Evolutionary conservation across 768 basidiomycete genomes (phyloP).

Genomic region (Lepiota venenata): DNA sequence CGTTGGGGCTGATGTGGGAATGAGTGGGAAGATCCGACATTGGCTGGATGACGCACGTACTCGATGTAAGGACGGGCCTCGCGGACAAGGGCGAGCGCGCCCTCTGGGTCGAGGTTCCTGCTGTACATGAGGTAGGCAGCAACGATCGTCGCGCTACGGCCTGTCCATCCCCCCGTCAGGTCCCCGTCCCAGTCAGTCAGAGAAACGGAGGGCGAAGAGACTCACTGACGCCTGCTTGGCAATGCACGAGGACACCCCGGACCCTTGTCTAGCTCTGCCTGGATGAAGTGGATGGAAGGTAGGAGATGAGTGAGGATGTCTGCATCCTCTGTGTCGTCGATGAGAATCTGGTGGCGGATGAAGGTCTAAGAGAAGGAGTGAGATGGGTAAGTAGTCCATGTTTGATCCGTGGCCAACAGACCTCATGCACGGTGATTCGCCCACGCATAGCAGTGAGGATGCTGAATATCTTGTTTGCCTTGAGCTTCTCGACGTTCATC

Average conservation of each 20-base stretch:
- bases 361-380: conserved; percentile 53
- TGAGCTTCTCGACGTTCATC: conserved; percentile 55
- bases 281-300: conserved; percentile 80
- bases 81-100: conserved; percentile 68
- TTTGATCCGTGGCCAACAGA: conserved; percentile 20
- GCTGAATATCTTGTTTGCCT: conserved; percentile 70
- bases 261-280: conserved; percentile 73
- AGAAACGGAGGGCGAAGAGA: conserved; percentile 14
- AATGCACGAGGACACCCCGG: conserved; percentile 82
- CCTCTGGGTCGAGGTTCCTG: conserved; percentile 47
- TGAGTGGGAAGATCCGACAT: not conserved
- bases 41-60: conserved; percentile 38
- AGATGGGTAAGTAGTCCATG: not conserved
- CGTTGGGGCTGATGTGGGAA: conserved; percentile 66
- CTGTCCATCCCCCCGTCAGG: conserved; percentile 29
- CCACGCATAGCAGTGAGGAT: conserved; percentile 74
- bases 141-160: conserved; percentile 81
- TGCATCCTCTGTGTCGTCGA: conserved; percentile 72
- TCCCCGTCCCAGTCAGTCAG: not conserved
- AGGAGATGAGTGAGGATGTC: conserved; percentile 80
- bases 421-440: conserved; percentile 61
- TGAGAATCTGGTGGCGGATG: conserved; percentile 70
- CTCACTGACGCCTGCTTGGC: conserved; percentile 86
- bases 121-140: conserved; percentile 89
- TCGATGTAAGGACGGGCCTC: conserved; percentile 64